Evolutionary conservation across 2,329 filamentous ascomycete species (phyloP), one percentile per base, ranked within the genome.

Genomic region (Rutstroemia sp.): DNA sequence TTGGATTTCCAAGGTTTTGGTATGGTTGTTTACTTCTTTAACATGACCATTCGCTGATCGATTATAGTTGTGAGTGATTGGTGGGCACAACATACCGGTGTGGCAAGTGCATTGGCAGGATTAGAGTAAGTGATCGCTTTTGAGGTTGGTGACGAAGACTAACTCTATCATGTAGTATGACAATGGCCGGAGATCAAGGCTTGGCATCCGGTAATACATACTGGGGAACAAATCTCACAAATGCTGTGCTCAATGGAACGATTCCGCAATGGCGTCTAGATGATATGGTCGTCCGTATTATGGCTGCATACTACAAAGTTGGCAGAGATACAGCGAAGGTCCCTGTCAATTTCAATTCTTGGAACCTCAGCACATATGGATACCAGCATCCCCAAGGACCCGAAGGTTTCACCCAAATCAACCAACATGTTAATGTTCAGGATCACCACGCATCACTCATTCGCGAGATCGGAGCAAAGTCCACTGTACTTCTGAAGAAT

Each of bases 401-500:
- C 25, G 76, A 84, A 57, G 81, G 81, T 50, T 81, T 79, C 63
- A 78, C 82, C 52, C 78, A 86, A 63, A 78, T 96, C 74, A 89
- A 96, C 72, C 79, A 83, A 64, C 89, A 92, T 62, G 82, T 96
- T 25, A 85, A 96, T 67, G 92, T 95, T n/a, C 88, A 85, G 54
- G 79, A 73, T 44, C 78, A 92, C 55, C 92, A 96, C 69, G 84
- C 76, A 47, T 68, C 73, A 19, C 73, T 90, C 51, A 92, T 95
- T 60, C 85, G 91, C 36, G 81, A 89, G 63, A 80, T 89, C 53
- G 91, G 82, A 14, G 86, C 87, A 51, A 87, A 88, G 70, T 90
- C 88, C 14, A 91, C 87, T 2, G 91, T 99, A 6, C 76, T 99
- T 9, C 77, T 99, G 61, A 99, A 97, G 79, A 96, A 97, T 72